Base-by-base conservation (phyloP, 2,329 filamentous ascomycete genomes). In the Colletotrichum magnum region DNA sequence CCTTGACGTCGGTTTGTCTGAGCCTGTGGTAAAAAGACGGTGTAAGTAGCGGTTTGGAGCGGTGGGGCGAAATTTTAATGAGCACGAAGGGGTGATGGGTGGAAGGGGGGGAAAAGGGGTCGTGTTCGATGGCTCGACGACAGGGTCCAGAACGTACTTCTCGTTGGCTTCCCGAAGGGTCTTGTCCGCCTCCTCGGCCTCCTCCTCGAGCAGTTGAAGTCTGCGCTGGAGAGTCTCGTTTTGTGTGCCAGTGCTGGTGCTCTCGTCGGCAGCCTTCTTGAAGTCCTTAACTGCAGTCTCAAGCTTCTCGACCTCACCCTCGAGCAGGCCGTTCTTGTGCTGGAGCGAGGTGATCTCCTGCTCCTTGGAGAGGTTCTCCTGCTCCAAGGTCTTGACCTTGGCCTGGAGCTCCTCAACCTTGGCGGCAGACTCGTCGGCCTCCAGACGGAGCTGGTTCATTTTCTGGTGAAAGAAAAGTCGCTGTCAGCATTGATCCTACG, bases 1-100 rank as follows among this genome's bases (percentile, higher is more conserved):
- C 95, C 89, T 98, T 98, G 86, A 98, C 94, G 82, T 99, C 96
- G 85, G 96, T 98, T 87, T 97, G 95, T 82, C 96, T 95, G 80
- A 98, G 94, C 87, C 96, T 99, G 76, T 99, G 76, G 66, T 24
- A 47, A 72, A 60, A 74, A 62, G 68, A 58, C 64, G 57, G 66
- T 71, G 67, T 69, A 67, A 69, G 63, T 66, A 66, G 64, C 51
- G n/a, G 51, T 56, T 65, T 57, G 52, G 39, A 71, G 70, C 45
- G 41, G 67, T 61, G 62, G 58, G 58, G 60, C 58, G 39, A 24
- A 36, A 28, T 18, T 69, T 67, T 69, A 67, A 69, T 69, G 59
- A 51, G 52, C 52, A 69, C 66, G 39, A 39, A 39, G 21, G 51
- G 12, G 32, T 18, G 48, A 13, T 58, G 24, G 13, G 6, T 56